Evolutionary conservation across 1,139 yeast species (phyloP), one percentile per base, ranked within the genome.

Genomic region (Magnusiomyces ingens): DNA sequence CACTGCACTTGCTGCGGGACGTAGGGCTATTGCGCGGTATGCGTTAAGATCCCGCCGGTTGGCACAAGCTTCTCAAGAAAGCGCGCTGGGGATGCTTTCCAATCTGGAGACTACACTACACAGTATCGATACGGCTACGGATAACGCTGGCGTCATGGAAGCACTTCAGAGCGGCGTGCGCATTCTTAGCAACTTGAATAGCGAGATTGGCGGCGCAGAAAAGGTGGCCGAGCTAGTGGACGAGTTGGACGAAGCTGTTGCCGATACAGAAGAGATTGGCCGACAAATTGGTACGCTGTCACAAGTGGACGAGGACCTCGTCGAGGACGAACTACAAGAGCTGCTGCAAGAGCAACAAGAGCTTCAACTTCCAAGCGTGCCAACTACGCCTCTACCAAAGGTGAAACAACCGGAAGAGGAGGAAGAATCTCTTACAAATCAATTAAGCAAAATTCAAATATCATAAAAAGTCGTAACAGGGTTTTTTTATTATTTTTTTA

Each of bases 161-260:
- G 72, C 71, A 26, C 60, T 71, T 41, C 57, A 62, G 50, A 58
- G 67, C 29, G 66, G 71, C 37, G 62, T 65, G 2, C 55, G 55
- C 37, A 62, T 71, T 46, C 62, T 72, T 37, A 56, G 60, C 38
- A 51, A 59, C 37, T 60, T 71, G 50, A 71, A 72, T 56, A 53
- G 58, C 45, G 60, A 63, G 6, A 62, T 65, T 29, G 71, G 72
- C 1, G 70, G 68, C 3, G 67, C 63, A 6, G 75, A 71, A 45
- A 59, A 62, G 51, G 73, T 70, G 11, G 68, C 67, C 13, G 65
- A 65, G 22, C 59, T 71, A 26, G 62, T 69, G 60, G 75, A 71
- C 41, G 59, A 59, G 49, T 52, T 72, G 42, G 62, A 62, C 17
- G 72, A 70, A n/a, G 67, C 63, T 38, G 56, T 60, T 6, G 66